Base-by-base conservation (phyloP, 371 early-diverging fungal species). In the Rhizomucor pusillus region DNA sequence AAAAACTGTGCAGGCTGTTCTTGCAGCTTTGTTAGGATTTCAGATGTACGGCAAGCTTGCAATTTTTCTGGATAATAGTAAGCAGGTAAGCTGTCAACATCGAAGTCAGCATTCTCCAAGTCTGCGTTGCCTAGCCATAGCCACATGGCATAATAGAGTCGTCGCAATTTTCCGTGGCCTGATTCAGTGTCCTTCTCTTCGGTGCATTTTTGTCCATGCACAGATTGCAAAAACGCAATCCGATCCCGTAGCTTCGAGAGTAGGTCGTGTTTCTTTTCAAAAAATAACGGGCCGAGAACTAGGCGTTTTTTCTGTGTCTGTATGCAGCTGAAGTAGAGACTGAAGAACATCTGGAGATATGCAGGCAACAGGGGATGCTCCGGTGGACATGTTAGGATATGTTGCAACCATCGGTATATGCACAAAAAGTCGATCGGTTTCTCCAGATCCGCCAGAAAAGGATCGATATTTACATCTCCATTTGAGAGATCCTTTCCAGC, bases 291-390 rank as follows among this genome's bases (percentile, higher is more conserved):
- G 0, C 85, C 88, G 39, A 73, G 69, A 0, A 70, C 29, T n/a
- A 51, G 52, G 16, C 56, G 53, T 4, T 49, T 47, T 16, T 77
- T 62, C 6, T 50, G 25, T 35, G 43, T 19, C 11, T 36, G 5
- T 7, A 62, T 43, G 35, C 65, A 71, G 23, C 69, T 77, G 63
- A 79, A 88, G 52, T 86, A 86, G 0, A 86, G 66, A n/a, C 72
- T 66, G 45, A 86, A 86, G 62, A 88, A 86, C 71, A 79, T 67
- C 56, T 89, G 87, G 50, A 79, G 67, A 47, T 73, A 77, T 11
- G 86, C 60, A 0, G 84, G 84, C 43, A 82, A 43, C 13, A 82
- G 51, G 9, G 77, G 75, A 50, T 87, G 82, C 14, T 77, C 63
- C 18, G 61, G 48, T 1, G 81, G 82, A 3, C 76, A 57, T 0